Evolutionary conservation across 1,284 basidiomycete genomes (phyloP), one percentile per base, ranked within the genome.

Genomic region (Pisolithus thermaeus): DNA sequence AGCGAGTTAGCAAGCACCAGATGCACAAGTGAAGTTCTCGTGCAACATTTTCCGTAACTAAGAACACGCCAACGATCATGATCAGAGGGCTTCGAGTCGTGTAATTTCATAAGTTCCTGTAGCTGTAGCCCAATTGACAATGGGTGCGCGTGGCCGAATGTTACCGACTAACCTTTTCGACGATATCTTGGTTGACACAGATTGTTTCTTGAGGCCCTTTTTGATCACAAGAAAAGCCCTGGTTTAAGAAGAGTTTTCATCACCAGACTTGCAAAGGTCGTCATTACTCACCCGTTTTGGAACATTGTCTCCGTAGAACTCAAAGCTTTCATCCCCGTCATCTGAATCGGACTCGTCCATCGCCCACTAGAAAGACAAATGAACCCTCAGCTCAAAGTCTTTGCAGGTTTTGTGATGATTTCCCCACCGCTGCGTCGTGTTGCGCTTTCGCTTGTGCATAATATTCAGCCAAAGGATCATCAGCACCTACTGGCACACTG

Each of bases 401-500:
- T 37, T 30, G 16, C 30, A 7, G 2, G 44, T 22, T 23, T 28
- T 23, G 3, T 0, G 50, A 8, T 12, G 9, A 1, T 28, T 45
- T 44, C 54, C 75, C 62, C 27, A 77, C 79, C 57, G 65, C 67
- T 27, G 66, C 65, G 40, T 78, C 73, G 36, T 58, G 65, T 49
- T 79, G 76, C 32, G 72, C 76, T 47, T 66, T 74, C 4, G 83
- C 84, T 56, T 73, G 68, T 1, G 67, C 72, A 55, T 86, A 86
- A 58, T 84, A 85, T 53, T 80, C 75, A 2, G 77, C 78, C 47
- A 87, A 68, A 1, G 84, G 82, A 59, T 87, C 84, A n/a, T 69
- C 58, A 7, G 46, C 47, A 37, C 42, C 43, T 12, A 59, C 45
- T 57, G 51, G 61, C 30, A 18, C 22, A 25, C 30, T 30, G 16